These are phyloP conservation scores for Pseudofabraea citricarpa DNA, from an alignment of 2,329 filamentous ascomycete genomes.

Conservation along the genomic window DNA sequence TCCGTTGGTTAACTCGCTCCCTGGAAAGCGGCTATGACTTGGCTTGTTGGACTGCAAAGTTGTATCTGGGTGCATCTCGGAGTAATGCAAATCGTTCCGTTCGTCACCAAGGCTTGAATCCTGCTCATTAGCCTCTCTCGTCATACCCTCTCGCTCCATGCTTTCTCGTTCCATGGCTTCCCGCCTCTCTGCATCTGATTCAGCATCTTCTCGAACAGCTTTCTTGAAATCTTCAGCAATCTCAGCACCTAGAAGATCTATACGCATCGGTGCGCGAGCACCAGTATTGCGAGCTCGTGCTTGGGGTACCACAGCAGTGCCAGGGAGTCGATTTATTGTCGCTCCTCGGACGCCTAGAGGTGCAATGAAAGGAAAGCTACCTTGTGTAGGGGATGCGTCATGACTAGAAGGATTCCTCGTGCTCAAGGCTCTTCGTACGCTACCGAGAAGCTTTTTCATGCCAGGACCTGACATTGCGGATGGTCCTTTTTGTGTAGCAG, in stretches of 20 bases:
- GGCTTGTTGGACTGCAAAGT: constrained; percentile 15
- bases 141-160: constrained; percentile 34
- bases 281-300: constrained; percentile 39
- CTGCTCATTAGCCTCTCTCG: constrained; percentile 16
- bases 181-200: constrained; percentile 29
- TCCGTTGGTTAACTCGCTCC: constrained; percentile 52
- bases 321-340: constrained; percentile 54
- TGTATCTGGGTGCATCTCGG: constrained; percentile 19
- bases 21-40: constrained; percentile 8
- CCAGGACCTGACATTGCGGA: constrained; percentile 65
- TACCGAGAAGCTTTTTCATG: constrained; percentile 82
- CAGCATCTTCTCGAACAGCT: constrained; percentile 62
- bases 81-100: constrained; percentile 16
- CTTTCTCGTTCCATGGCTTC: constrained; percentile 57
- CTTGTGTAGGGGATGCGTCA: constrained; percentile 28
- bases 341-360: constrained; percentile 34
- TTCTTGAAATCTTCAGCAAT: constrained; percentile 75
- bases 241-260: constrained; percentile 78
- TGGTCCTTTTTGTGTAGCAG: constrained; percentile 39
- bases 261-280: constrained; percentile 53
- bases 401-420: constrained; percentile 32
- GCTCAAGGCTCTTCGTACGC: constrained; percentile 77
- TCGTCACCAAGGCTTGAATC: constrained; percentile 13
- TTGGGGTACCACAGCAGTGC: constrained; percentile 56
- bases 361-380: constrained; percentile 27